These are phyloP conservation scores for Alnus rubra DNA, from an alignment of 306 rosid genomes.

Conservation along the genomic window DNA sequence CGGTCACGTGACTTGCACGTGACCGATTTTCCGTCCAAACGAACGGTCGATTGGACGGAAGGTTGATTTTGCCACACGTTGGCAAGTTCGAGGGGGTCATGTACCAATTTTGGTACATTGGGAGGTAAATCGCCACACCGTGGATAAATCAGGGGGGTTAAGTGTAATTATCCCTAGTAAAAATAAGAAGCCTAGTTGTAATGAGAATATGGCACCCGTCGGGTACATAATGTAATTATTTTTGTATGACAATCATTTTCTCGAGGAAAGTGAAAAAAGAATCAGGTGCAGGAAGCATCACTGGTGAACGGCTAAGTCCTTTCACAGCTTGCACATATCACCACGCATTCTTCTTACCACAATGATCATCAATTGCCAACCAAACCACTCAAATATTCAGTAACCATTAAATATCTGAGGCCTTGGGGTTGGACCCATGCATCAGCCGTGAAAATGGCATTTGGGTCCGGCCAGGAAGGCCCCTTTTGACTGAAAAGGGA, in stretches of 20 bases:
- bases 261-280: conserved; percentile 26
- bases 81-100: too few species aligned
- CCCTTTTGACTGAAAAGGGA: conserved; percentile 54
- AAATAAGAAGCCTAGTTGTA: conserved; percentile 14
- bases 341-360: conserved; percentile 18
- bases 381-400: conserved; percentile 28
- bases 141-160: too few species aligned
- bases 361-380: conserved; percentile 27
- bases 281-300: conserved; percentile 17
- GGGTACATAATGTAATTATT: conserved; percentile 27
- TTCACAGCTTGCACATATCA: conserved; percentile 29
- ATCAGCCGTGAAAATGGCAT: conserved; percentile 88
- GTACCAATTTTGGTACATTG: too few species aligned
- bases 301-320: conserved; percentile 24
- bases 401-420: conserved; percentile 95
- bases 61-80: too few species aligned
- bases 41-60: too few species aligned
- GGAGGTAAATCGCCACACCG: too few species aligned
- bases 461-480: conserved; percentile 54
- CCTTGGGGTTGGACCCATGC: conserved; percentile 74
- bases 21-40: too few species aligned
- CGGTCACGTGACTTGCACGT: too few species aligned
- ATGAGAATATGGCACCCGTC: conserved; percentile 22
- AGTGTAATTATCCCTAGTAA: too few species aligned
- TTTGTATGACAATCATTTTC: conserved; percentile 30